Base-by-base conservation (phyloP, 2,329 filamentous ascomycete species). In the Pseudogymnoascus sp. region DNA sequence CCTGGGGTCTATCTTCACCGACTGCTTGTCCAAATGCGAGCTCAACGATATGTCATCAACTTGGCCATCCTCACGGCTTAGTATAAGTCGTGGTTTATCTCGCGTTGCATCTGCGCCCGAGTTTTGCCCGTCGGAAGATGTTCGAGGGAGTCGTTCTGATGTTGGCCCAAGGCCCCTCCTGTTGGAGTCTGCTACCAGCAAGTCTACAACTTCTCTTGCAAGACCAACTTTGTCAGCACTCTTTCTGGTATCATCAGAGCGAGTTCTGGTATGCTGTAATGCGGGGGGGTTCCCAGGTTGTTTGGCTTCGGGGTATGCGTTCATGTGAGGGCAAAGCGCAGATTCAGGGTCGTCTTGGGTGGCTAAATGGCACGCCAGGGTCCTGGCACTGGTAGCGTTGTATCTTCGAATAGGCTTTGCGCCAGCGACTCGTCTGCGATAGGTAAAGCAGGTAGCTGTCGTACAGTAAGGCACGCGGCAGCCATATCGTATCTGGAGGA, bases 391-490 rank as follows among this genome's bases (percentile, higher is more conserved):
- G 53, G 91, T 85, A 21, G 88, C 82, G 63, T 88, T 96, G 70
- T 92, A 94, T 70, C 88, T 83, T 65, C 91, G 86, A 68, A 91
- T 83, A 2, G 91, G 91, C 0, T 82, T 82, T 66, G 84, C 84
- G 35, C 82, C 84, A 25, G 84, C 82, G 42, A 87, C 77, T 67
- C 89, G 83, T 74, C 83, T 88, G 63, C 89, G 85, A 73, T 84
- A 91, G 65, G 87, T 91, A 71, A 93, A 88, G 76, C 92, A 96
- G 12, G 90, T 93, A 12, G 90, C 77, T 1, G 86, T 93, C 37
- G 79, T 80, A 75, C 92, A 96, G 61, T 80, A 78, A 62, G 80
- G 77, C 67, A 83, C 84, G 66, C 84, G 84, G 73, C 92, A 96
- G 66, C 92, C 92, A 67, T 89, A 83, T 63, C 91, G 84, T n/a